Percentiles rank a stretch among this genome's conserved stretches.
These are phyloP conservation scores for Agaricus sinodeliciosus DNA, from an alignment of 768 basidiomycete species.

Conservation along the genomic window DNA sequence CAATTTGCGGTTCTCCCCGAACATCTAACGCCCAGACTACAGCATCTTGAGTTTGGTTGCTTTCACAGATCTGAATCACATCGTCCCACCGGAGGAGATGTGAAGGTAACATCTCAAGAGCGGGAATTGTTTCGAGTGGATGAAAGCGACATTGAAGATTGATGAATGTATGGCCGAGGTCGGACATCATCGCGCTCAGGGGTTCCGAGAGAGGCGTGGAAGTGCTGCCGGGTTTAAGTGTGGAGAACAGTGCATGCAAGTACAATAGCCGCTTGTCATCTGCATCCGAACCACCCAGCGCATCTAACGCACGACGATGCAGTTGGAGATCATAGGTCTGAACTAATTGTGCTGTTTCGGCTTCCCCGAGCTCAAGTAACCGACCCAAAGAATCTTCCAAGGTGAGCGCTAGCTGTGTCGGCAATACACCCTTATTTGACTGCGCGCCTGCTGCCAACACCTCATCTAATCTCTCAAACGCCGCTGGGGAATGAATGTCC, in stretches of 20 bases:
- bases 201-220: constrained; percentile 16
- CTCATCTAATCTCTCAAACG: constrained; percentile 63
- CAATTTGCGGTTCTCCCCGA: constrained; percentile 53
- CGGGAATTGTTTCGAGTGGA: constrained; percentile 53
- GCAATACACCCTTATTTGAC: constrained; percentile 42
- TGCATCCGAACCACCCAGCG: constrained; percentile 32
- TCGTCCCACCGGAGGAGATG: constrained; percentile 50
- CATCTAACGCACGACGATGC: constrained; percentile 57
- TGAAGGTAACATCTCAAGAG: constrained; percentile 48
- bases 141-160: constrained; percentile 68
- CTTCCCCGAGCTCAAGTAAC: constrained; percentile 55
- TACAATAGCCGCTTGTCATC: constrained; percentile 66
- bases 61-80: constrained; percentile 60
- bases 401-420: constrained; percentile 46
- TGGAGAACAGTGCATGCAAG: constrained; percentile 60
- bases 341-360: constrained; percentile 64
- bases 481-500: constrained; percentile 46
- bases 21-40: constrained; percentile 76
- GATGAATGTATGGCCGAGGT: constrained; percentile 59
- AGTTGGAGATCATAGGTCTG: constrained; percentile 60
- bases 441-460: constrained; percentile 44
- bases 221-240: constrained; percentile 35
- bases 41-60: constrained; percentile 60
- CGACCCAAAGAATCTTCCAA: constrained; percentile 56
- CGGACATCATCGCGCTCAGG: constrained; percentile 42